Evolutionary conservation across 2,329 filamentous ascomycete genomes (phyloP).

Genomic region (Macrophomina pseudophaseolina): DNA sequence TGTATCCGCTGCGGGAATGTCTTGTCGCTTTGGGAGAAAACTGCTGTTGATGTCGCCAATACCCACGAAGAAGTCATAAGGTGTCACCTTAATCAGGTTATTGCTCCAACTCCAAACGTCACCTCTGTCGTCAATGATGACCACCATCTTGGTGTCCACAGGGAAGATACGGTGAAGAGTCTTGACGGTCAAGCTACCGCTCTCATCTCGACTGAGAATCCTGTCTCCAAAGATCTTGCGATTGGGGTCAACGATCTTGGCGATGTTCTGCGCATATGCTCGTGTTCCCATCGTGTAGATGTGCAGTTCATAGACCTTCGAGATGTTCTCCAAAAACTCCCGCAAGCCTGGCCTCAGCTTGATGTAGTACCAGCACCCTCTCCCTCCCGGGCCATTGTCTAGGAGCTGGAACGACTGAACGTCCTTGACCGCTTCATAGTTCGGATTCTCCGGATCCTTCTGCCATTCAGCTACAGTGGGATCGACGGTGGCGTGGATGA

Average conservation of each 20-base stretch:
- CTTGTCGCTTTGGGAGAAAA: slow-evolving; percentile 79
- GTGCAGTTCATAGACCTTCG: slow-evolving; percentile 88
- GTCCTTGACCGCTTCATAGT: slow-evolving; percentile 87
- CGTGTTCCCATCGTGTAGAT: slow-evolving; percentile 99
- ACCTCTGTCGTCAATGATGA: slow-evolving; percentile 95
- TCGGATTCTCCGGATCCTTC: slow-evolving; percentile 83
- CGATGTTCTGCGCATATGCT: slow-evolving; percentile 92
- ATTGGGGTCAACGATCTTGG: slow-evolving; percentile 89
- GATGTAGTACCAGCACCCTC: slow-evolving; percentile 95
- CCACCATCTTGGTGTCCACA: slow-evolving; percentile 97
- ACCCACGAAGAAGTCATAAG: slow-evolving; percentile 97
- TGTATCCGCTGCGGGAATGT: slow-evolving; percentile 33
- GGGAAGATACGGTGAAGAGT: slow-evolving; percentile 90
- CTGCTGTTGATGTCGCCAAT: slow-evolving; percentile 99
- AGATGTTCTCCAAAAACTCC: slow-evolving; percentile 78
- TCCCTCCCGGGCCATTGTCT: slow-evolving; percentile 72
- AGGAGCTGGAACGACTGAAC: slow-evolving; percentile 86
- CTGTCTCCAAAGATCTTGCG: slow-evolving; percentile 90
- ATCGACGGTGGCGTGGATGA: slow-evolving; percentile 97
- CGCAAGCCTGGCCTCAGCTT: slow-evolving; percentile 89
- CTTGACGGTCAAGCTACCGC: slow-evolving; percentile 89
- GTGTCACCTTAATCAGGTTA: slow-evolving; percentile 91
- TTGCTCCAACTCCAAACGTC: slow-evolving; percentile 95
- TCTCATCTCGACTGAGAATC: slow-evolving; percentile 96
- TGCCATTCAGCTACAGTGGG: slow-evolving; percentile 97